phyloP scores from a whole-genome alignment of 2,329 filamentous ascomycete genomes.

The Colletotrichum tamarilloi region DNA sequence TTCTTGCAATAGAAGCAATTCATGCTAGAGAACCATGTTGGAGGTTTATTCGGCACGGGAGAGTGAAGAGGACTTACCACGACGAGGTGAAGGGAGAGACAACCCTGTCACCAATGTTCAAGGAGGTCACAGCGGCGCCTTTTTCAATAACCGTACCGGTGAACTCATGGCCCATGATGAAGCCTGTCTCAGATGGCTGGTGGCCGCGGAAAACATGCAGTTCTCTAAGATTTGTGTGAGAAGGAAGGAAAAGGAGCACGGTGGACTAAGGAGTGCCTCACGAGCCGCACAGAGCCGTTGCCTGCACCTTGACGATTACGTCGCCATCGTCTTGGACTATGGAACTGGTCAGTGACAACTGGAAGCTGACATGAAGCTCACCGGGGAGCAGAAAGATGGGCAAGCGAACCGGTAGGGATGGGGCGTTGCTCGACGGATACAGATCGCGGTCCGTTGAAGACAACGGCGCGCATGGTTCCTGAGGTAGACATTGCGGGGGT shows the following conservation, averaged over 20 bases:
- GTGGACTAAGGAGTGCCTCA: conserved; percentile 53
- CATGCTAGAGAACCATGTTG: conserved; percentile 53
- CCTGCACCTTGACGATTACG: conserved; percentile 84
- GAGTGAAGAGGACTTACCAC: conserved; percentile 63
- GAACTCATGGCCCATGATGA: conserved; percentile 87
- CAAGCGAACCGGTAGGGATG: conserved; percentile 70
- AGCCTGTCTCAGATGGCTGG: conserved; percentile 73
- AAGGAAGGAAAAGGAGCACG: conserved; percentile 5
- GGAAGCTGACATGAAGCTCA: not conserved
- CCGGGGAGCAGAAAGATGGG: not conserved
- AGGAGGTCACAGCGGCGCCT: conserved; percentile 74
- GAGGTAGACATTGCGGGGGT: conserved; percentile 23
- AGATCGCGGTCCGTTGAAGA: conserved; percentile 83
- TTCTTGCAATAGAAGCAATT: conserved; percentile 88
- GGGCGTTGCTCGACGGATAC: conserved; percentile 83
- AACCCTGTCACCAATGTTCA: conserved; percentile 80
- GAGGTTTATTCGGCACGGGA: not conserved
- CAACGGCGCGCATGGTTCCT: conserved; percentile 84
- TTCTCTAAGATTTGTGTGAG: conserved; percentile 65
- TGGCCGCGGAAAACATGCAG: conserved; percentile 89
- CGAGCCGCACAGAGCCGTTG: conserved; percentile 90
- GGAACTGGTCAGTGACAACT: not conserved
- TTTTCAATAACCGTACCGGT: conserved; percentile 78
- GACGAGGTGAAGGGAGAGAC: conserved; percentile 87
- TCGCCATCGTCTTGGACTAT: conserved; percentile 76